phyloP scores from a whole-genome alignment of 768 basidiomycete genomes.

The Lactarius trivialis region DNA sequence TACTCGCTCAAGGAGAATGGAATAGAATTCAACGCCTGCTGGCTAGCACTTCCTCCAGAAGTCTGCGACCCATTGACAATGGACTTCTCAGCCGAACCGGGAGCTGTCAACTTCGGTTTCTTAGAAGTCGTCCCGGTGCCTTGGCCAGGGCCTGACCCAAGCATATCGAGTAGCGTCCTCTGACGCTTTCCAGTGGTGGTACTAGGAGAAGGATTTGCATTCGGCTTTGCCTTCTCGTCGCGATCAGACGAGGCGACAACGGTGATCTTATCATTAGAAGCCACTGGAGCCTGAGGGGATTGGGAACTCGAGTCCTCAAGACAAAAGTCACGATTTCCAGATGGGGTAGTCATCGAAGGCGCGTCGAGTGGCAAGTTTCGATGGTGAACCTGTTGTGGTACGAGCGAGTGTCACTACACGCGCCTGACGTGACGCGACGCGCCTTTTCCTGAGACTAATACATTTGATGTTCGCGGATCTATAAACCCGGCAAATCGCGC shows the following conservation, averaged over 20 bases:
- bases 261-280: constrained; percentile 1
- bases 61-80: neutral
- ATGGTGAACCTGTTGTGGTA: constrained; percentile 3
- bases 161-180: constrained; percentile 61
- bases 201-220: neutral
- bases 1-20: constrained; percentile 59
- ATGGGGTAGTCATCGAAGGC: neutral
- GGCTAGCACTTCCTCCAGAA: constrained; percentile 1
- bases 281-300: constrained; percentile 5
- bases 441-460: neutral
- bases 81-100: constrained; percentile 6
- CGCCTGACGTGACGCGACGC: constrained; percentile 8
- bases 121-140: constrained; percentile 36
- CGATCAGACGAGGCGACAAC: neutral
- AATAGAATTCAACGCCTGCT: constrained; percentile 50
- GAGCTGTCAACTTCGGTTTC: constrained; percentile 37
- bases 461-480: constrained; percentile 15
- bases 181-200: constrained; percentile 42
- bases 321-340: constrained; percentile 27
- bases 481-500: constrained; percentile 9
- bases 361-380: neutral
- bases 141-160: constrained; percentile 32
- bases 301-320: constrained; percentile 31
- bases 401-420: neutral
- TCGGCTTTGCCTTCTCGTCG: constrained; percentile 5